phyloP scores from a whole-genome alignment of 371 early-diverging fungal genomes.

The Circinella umbellata region DNA sequence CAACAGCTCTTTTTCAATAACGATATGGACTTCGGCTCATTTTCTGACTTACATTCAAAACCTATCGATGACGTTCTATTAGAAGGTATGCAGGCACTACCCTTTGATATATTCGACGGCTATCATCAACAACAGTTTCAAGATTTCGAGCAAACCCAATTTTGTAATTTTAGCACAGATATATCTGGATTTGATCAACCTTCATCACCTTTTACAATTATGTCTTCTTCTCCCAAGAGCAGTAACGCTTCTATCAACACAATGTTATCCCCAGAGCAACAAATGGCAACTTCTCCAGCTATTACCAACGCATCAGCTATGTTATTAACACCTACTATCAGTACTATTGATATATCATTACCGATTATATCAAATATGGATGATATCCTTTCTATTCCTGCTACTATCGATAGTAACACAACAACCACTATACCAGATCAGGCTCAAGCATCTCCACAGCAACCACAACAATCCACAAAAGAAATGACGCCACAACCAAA shows the following conservation, averaged over 20 bases:
- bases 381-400: background rate
- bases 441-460: too few relatives aligned
- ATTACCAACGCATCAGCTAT: background rate
- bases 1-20: conserved; percentile 2
- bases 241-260: conserved; percentile 3
- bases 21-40: conserved; percentile 14
- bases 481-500: conserved; percentile 1
- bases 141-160: background rate
- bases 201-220: background rate
- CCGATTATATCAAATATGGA: too few relatives aligned
- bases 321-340: too few relatives aligned
- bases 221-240: conserved; percentile 1
- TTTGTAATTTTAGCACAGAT: background rate
- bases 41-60: conserved; percentile 24
- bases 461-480: background rate
- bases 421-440: background rate
- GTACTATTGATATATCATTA: too few relatives aligned
- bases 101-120: background rate
- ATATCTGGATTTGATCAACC: background rate
- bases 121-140: background rate
- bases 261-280: conserved; percentile 1
- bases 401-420: background rate
- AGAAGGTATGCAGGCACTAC: background rate
- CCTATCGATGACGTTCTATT: conserved; percentile 11
- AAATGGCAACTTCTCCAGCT: background rate